Base-by-base conservation (phyloP, 345 rosid species). In the Rubroshorea leprosula region DNA sequence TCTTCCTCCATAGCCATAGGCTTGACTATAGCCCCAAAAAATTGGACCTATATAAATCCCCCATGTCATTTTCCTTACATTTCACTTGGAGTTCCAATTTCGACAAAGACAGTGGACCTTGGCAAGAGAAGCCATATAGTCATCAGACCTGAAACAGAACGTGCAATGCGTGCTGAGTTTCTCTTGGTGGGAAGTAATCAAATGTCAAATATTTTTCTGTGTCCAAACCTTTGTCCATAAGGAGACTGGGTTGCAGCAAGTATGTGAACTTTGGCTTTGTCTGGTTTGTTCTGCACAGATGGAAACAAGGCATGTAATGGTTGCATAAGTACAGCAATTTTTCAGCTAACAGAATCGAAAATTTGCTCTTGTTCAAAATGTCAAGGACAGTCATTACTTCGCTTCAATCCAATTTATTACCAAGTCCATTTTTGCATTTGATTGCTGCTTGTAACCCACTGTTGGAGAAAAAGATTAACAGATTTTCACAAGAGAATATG, bases 61-160 rank as follows among this genome's bases (percentile, higher is more conserved):
- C n/a, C n/a, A n/a, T n/a, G n/a, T n/a, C n/a, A n/a, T n/a, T n/a
- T n/a, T n/a, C n/a, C n/a, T n/a, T n/a, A n/a, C 20, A 60, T 20
- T 44, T 60, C 31, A 60, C 54, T 31, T 44, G 5, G 45, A 60
- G 60, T 21, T 80, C 98, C 98, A 88, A 31, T 76, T 72, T 57
- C 95, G 77, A 68, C 88, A 81, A 27, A 70, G 74, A 64, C 85
- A 73, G 65, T 88, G 98, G 25, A 86, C 92, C 64, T 86, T 91
- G 57, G 95, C 96, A 58, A 88, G 86, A 5, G 95, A 66, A 62
- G 85, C 90, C 95, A 87, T 91, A 51, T 88, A 91, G 68, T 91
- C 95, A 63, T 83, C 82, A 12, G 95, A 84, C 82, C 98, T 91
- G 90, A 50, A 75, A 78, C 7, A 6, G 31, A 62, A 57, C 35